Base-by-base conservation (phyloP, 169 alveolate genomes). In the Cryptosporidium bovis region DNA sequence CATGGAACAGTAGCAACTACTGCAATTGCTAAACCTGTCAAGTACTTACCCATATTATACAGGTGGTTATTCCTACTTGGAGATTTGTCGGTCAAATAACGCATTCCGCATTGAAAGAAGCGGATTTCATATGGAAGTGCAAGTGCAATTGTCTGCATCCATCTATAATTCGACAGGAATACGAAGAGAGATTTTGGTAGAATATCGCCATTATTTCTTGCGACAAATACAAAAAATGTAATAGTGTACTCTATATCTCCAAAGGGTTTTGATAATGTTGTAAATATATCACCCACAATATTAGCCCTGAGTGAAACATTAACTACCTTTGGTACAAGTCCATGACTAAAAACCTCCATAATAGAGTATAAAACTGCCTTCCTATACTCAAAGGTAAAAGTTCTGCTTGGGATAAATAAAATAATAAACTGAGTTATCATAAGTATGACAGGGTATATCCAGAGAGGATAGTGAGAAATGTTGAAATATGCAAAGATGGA, bases 51-150 rank as follows among this genome's bases (percentile, higher is more conserved):
- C 65, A 67, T 69, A 27, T 71, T 64, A 8, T 27, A 55, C 64
- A 71, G 50, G 55, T 71, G 89, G 29, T 56, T 51, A 27, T 33
- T 71, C 40, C 83, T 67, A 33, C 77, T 55, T 1, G 82, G 82
- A 20, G 91, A 83, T 8, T 71, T 29, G 16, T 82, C 90, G 6
- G 84, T 67, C 27, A n/a, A 53, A 12, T 58, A 93, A 91, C 97
- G 84, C 68, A 93, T 90, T 44, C 94, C 60, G 67, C 96, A 94
- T 84, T 95, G 97, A 48, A 92, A 92, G 34, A 94, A 91, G 7
- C 97, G 93, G 1, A 95, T 69, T 56, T 91, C 90, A 82, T 90
- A 95, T 16, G 97, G 97, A 31, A 92, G 68, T 27, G 94, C 94
- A 68, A 93, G 64, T 44, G 93, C 85, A 36, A 92, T 55, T 5